Conservation (phyloP, 2,329 filamentous ascomycete genomes). For the Aspergillus texensis region DNA sequence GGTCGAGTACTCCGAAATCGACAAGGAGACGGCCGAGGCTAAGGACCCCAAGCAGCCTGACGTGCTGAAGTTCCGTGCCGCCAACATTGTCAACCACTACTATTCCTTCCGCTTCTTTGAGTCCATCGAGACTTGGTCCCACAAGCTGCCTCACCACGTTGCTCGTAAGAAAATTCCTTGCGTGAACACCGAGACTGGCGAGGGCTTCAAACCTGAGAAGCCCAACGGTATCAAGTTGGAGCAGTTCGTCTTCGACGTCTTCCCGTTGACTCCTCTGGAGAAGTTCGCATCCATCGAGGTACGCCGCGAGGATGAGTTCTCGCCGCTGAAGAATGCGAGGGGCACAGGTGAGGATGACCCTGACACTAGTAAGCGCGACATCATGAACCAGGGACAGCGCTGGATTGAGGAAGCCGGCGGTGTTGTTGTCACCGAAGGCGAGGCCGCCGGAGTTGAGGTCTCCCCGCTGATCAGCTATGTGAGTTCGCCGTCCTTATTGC, state of each 20-base stretch:
- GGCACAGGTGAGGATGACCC: constrained; percentile 91
- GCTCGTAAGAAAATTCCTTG: constrained; percentile 98
- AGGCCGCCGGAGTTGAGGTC: constrained; percentile 75
- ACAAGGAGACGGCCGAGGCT: constrained; percentile 83
- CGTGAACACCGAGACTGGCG: constrained; percentile 74
- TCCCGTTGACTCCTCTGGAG: constrained; percentile 80
- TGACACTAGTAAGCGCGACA: constrained; percentile 87
- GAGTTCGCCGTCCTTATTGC: constrained; percentile 51
- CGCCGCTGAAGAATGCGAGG: constrained; percentile 86
- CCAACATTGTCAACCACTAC: constrained; percentile 99
- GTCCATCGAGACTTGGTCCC: constrained; percentile 81
- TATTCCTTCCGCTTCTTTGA: constrained; percentile 94
- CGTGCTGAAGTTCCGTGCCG: constrained; percentile 91
- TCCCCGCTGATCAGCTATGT: constrained; percentile 95
- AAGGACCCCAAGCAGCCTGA: constrained; percentile 77
- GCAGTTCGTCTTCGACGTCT: constrained; percentile 99
- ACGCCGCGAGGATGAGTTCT: constrained; percentile 96
- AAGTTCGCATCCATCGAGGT: constrained; percentile 98
- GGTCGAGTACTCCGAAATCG: constrained; percentile 98
- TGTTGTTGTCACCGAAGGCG: constrained; percentile 66
- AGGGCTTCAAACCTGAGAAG: constrained; percentile 85
- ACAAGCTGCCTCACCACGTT: constrained; percentile 90
- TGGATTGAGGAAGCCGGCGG: constrained; percentile 83
- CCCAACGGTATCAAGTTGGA: constrained; percentile 99
- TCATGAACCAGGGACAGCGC: constrained; percentile 83